Evolutionary conservation across 2,329 filamentous ascomycete genomes (phyloP), one percentile per base, ranked within the genome.

Genomic region (Diaporthe destruens): DNA sequence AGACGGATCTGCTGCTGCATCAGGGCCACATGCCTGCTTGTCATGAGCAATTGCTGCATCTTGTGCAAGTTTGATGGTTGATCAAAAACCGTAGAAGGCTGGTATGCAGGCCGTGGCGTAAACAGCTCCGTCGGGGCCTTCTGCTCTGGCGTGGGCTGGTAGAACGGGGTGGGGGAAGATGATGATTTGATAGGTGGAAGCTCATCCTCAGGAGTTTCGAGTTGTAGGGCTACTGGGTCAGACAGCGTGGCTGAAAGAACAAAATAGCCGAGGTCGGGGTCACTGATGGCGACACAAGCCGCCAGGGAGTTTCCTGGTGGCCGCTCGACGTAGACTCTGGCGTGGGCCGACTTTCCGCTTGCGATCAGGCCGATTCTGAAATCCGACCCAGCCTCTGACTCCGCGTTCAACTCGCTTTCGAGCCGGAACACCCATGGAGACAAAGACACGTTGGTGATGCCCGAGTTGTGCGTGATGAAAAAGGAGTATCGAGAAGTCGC

Each of bases 1-100:
- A 95, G 87, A 72, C 89, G 87, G 69, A 95, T 85, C 77, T 93
- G 90, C 74, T 93, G 91, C 72, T 88, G 89, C 63, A 94, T 82
- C 34, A 90, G 80, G 6, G 88, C 86, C 80, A 89, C 88, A 80
- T 91, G 87, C 68, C 88, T 87, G 56, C 88, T 88, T 1, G 90
- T 90, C 61, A 88, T 87, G 49, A 91, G 81, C 56, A 84, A 83
- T 66, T 89, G 87, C 16, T 92, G 83, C 59, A 92, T 82, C 36
- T 72, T 71, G 12, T 74, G 70, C 32, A 76, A 56, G 36, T 76
- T 73, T 2, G 77, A 78, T 54, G 72, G 61, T 42, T 72, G 84
- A 70, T 89, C 89, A 72, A 94, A 90, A 9, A 84, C 84, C 71
- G 89, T 86, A 23, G 91, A 87, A 8, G 90, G 87, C 76, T 91